phyloP scores from a whole-genome alignment of 768 basidiomycete species.

The Suillus hirtellus region DNA sequence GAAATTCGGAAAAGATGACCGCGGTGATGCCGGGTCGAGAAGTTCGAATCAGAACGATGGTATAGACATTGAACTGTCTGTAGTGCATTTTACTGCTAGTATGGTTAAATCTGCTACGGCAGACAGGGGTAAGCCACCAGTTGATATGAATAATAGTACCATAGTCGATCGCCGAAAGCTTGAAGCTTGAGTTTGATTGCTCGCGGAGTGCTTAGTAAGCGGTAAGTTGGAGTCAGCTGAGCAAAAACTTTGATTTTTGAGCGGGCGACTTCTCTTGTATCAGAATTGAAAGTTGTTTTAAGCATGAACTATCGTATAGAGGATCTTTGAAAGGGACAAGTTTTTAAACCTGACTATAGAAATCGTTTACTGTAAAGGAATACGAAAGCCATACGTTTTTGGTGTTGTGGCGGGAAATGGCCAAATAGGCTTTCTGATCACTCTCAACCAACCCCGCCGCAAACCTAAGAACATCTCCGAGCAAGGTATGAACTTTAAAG shows the following conservation, averaged over 20 bases:
- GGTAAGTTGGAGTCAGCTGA: neutral
- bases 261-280: too few relatives aligned
- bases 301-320: neutral
- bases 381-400: constrained; percentile 8
- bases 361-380: neutral
- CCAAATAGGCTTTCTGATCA: constrained; percentile 32
- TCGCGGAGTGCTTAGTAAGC: constrained; percentile 10
- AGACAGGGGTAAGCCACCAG: too few relatives aligned
- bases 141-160: neutral
- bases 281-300: neutral
- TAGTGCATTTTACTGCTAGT: neutral
- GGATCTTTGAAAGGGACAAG: neutral
- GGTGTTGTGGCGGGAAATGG: constrained; percentile 33
- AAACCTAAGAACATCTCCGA: constrained; percentile 56
- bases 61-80: neutral
- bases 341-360: neutral
- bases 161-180: neutral
- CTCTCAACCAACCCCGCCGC: constrained; percentile 53
- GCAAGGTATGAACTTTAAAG: constrained; percentile 46
- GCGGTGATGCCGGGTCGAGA: neutral
- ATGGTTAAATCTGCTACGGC: too few relatives aligned
- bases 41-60: neutral
- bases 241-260: constrained; percentile 5
- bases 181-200: constrained; percentile 10
- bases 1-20: neutral